Percentiles rank a stretch among this genome's conserved stretches.
Conservation (phyloP, 306 rosid genomes). For the Sesbania bispinosa region DNA sequence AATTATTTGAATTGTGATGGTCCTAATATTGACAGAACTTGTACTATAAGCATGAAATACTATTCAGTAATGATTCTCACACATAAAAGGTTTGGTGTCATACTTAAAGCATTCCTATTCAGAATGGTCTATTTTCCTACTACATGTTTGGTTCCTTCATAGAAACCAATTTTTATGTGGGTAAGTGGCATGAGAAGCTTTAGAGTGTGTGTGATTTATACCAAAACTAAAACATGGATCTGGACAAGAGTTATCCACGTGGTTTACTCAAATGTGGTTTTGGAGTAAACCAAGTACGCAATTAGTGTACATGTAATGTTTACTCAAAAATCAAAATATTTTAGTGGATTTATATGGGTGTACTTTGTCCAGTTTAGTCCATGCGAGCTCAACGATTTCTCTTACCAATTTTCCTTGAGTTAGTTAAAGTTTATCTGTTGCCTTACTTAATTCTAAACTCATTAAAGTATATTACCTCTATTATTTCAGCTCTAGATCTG, state of each 20-base stretch:
- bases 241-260: too few relatives aligned
- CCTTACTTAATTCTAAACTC: not conserved
- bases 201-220: too few relatives aligned
- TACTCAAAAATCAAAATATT: too few relatives aligned
- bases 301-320: too few relatives aligned
- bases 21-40: not conserved
- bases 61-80: not conserved
- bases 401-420: not conserved
- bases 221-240: too few relatives aligned
- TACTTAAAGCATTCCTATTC: not conserved
- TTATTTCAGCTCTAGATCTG: too few relatives aligned
- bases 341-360: not conserved
- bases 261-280: too few relatives aligned
- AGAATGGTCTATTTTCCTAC: not conserved
- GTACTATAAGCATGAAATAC: not conserved
- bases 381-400: not conserved
- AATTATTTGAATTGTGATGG: not conserved
- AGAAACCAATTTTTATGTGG: not conserved
- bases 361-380: not conserved
- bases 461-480: too few relatives aligned
- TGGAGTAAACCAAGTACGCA: too few relatives aligned
- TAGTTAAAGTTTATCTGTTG: not conserved
- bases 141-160: not conserved
- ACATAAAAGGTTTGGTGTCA: not conserved
- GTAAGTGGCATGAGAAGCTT: not conserved